Evolutionary conservation across 768 basidiomycete genomes (phyloP).

Genomic region (Lentinula edodes): DNA sequence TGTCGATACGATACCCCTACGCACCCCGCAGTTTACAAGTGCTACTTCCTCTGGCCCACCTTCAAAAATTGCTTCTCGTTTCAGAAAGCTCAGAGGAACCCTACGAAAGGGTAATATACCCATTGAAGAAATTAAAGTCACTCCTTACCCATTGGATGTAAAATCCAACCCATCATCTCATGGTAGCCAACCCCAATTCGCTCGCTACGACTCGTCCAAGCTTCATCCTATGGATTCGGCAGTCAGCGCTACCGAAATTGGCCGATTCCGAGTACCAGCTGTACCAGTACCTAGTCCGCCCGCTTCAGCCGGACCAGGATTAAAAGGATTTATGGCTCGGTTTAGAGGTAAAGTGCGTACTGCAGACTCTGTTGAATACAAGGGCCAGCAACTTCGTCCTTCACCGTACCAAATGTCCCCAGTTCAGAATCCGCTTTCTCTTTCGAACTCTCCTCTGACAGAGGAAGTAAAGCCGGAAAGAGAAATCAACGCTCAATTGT

Average conservation of each 20-base stretch:
- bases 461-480: conserved; percentile 6
- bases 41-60: conserved; percentile 32
- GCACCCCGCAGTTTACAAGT: conserved; percentile 37
- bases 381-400: conserved; percentile 2
- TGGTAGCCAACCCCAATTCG: conserved; percentile 15
- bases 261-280: conserved; percentile 48
- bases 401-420: conserved; percentile 5
- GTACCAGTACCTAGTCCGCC: conserved; percentile 56
- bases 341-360: conserved; percentile 51
- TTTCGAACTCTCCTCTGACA: neutral
- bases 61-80: conserved; percentile 64
- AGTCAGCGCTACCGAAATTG: conserved; percentile 45
- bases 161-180: conserved; percentile 32
- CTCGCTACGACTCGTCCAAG: conserved; percentile 36
- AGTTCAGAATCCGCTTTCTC: neutral
- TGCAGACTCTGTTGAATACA: conserved; percentile 16
- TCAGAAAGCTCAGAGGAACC: conserved; percentile 68
- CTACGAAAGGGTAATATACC: conserved; percentile 47
- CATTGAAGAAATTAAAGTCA: conserved; percentile 42
- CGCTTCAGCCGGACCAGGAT: conserved; percentile 64
- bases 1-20: conserved; percentile 62
- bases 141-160: conserved; percentile 36
- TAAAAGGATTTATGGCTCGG: conserved; percentile 79
- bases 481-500: conserved; percentile 23
- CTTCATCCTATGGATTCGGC: conserved; percentile 28